Evolutionary conservation across 2,329 filamentous ascomycete genomes (phyloP), one percentile per base, ranked within the genome.

Genomic region (Passalora sequoiae): DNA sequence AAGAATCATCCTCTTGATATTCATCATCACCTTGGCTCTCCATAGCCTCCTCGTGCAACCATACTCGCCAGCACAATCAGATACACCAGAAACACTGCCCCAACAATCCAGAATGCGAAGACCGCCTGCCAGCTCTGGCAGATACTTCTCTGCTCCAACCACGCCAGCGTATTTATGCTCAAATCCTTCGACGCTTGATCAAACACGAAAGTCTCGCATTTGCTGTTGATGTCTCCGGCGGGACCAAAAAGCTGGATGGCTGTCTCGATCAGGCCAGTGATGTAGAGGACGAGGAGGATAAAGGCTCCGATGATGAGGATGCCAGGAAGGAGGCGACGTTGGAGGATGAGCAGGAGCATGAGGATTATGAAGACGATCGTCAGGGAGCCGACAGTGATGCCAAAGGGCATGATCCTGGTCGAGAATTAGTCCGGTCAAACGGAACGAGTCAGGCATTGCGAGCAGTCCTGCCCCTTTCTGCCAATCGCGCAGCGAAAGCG

Each of bases 101-200:
- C 78, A 12, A 83, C 69, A 42, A 83, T 74, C 66, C 78, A 80
- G 55, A 82, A 81, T 7, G 77, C 75, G 55, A 83, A 83, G 3
- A 70, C 74, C 0, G 79, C 77, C 55, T 76, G 72, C 80, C 80
- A 83, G 58, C 74, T 77, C 57, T 77, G 73, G 60, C 79, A 83
- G 15, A 82, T 81, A 44, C 71, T 78, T 51, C 69, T 71, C 66
- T 82, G 79, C 60, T 79, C 74, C 64, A 83, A 59, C 71, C 75
- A 83, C 21, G 77, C 78, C 55, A 82, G 59, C 3, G 80, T 81
- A 51, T 77, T 66, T 28, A 74, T 60, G 46, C 62, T 74, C 45
- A 76, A 64, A 4, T 76, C 76, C 10, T 58, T 66, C 20, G 62
- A 63, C 31, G 63, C 60, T 30, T 71, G 66, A 31, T 68, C 65